Percentiles rank a stretch among this genome's conserved stretches.
phyloP scores from a whole-genome alignment of 805 yeast species.

The Candida ficus region DNA sequence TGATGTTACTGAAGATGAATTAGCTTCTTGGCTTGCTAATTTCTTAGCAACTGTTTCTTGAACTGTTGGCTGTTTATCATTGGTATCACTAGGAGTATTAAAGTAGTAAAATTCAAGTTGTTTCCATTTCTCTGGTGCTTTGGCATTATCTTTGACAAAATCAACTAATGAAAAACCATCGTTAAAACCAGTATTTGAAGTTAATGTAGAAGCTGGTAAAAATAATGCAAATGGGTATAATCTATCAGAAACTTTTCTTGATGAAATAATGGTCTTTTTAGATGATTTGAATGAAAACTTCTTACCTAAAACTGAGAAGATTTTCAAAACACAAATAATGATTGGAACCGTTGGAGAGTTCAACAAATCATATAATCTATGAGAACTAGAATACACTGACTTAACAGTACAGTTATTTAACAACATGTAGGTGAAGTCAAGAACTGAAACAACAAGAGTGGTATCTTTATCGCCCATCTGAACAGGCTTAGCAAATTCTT shows the following conservation, averaged over 20 bases:
- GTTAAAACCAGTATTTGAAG: slow-evolving; percentile 27
- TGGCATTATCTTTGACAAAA: slow-evolving; percentile 36
- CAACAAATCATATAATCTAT: slow-evolving; percentile 52
- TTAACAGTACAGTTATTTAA: slow-evolving; percentile 67
- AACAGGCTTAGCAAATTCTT: slow-evolving; percentile 41
- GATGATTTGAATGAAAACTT: slow-evolving; percentile 44
- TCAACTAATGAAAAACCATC: slow-evolving; percentile 43
- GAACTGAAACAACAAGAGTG: slow-evolving; percentile 41
- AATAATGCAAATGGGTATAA: slow-evolving; percentile 44
- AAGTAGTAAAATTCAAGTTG: slow-evolving; percentile 49
- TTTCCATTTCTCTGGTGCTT: slow-evolving; percentile 54
- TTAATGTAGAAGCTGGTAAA: slow-evolving; percentile 43
- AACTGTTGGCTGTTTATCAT: not conserved
- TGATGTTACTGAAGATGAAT: slow-evolving; percentile 7
- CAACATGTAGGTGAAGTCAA: slow-evolving; percentile 57
- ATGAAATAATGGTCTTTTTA: slow-evolving; percentile 17
- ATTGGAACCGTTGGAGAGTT: slow-evolving; percentile 56
- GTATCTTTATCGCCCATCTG: slow-evolving; percentile 44
- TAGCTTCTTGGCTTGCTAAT: slow-evolving; percentile 6
- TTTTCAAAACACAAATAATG: slow-evolving; percentile 54
- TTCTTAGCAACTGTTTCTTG: slow-evolving; percentile 13
- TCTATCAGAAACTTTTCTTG: slow-evolving; percentile 23
- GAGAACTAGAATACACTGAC: slow-evolving; percentile 61
- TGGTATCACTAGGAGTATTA: slow-evolving; percentile 5
- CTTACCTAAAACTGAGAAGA: slow-evolving; percentile 55